Evolutionary conservation across 495 filamentous ascomycete genomes (phyloP).

Genomic region (Aspergillus nidulans): DNA sequence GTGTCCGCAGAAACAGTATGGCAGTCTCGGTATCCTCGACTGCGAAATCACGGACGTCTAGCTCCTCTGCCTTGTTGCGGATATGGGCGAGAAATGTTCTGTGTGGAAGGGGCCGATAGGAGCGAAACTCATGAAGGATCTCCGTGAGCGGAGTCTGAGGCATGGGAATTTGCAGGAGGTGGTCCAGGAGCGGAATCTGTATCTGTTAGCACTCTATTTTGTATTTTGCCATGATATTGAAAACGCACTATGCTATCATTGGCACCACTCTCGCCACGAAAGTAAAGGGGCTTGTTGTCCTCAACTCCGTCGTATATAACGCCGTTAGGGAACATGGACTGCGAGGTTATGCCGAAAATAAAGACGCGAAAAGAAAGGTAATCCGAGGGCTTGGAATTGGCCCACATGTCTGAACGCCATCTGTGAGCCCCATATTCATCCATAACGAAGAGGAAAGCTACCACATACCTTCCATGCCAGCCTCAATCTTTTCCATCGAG

Average conservation of each 20-base stretch:
- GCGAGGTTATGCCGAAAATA: slow-evolving; percentile 86
- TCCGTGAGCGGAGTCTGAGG: slow-evolving; percentile 77
- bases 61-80: slow-evolving; percentile 45
- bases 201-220: not conserved
- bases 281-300: slow-evolving; percentile 61
- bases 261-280: slow-evolving; percentile 84
- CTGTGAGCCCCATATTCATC: not conserved
- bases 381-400: slow-evolving; percentile 66
- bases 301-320: slow-evolving; percentile 82
- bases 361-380: slow-evolving; percentile 88
- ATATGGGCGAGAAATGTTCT: slow-evolving; percentile 76
- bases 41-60: slow-evolving; percentile 60
- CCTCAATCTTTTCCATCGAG: slow-evolving; percentile 67
- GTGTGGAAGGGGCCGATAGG: slow-evolving; percentile 81
- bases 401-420: slow-evolving; percentile 67
- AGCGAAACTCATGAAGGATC: slow-evolving; percentile 79
- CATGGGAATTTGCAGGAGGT: slow-evolving; percentile 74
- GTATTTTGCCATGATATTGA: not conserved
- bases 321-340: slow-evolving; percentile 87
- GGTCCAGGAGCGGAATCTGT: slow-evolving; percentile 81
- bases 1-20: slow-evolving; percentile 62
- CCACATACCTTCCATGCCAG: slow-evolving; percentile 66
- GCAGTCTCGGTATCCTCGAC: slow-evolving; percentile 47
- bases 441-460: too few species aligned
- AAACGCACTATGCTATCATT: slow-evolving; percentile 74